Percentiles rank a stretch among this genome's conserved stretches.
phyloP scores from a whole-genome alignment of 352 stramenopile genomes.

The Peronospora farinosa region DNA sequence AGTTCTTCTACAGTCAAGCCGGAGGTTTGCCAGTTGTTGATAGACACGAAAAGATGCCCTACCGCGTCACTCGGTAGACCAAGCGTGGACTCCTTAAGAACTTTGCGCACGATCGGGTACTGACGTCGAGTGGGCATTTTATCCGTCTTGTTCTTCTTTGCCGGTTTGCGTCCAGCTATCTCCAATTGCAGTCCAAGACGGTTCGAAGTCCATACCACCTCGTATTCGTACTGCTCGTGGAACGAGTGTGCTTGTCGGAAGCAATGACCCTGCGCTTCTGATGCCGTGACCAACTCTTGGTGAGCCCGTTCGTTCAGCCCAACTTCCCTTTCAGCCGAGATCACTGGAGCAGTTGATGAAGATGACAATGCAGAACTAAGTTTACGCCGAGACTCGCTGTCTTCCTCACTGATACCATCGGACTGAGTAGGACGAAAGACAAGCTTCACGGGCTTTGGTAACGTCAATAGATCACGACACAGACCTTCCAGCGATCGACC shows the following conservation, averaged over 20 bases:
- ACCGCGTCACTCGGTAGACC: slow-evolving; percentile 28
- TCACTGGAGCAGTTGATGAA: slow-evolving; percentile 1
- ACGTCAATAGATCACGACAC: slow-evolving; percentile 26
- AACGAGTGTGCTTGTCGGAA: slow-evolving; percentile 4
- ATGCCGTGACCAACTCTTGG: slow-evolving; percentile 4
- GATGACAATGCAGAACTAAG: slow-evolving; percentile 1
- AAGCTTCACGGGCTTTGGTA: slow-evolving; percentile 45
- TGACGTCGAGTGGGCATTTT: slow-evolving; percentile 1
- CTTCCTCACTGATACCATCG: slow-evolving; percentile 13
- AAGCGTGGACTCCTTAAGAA: slow-evolving; percentile 32
- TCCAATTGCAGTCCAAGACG: slow-evolving; percentile 30
- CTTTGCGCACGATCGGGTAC: slow-evolving; percentile 27
- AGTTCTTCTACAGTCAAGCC: slow-evolving; percentile 24
- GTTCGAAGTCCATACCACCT: slow-evolving; percentile 22
- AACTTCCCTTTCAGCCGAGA: background rate
- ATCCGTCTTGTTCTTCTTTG: background rate
- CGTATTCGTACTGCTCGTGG: slow-evolving; percentile 23
- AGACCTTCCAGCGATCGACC: slow-evolving; percentile 28
- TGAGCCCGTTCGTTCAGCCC: slow-evolving; percentile 11
- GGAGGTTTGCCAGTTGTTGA: slow-evolving; percentile 31
- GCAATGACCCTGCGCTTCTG: slow-evolving; percentile 2
- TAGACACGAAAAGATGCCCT: slow-evolving; percentile 32
- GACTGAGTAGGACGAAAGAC: slow-evolving; percentile 33
- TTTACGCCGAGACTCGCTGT: slow-evolving; percentile 8
- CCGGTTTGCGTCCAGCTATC: slow-evolving; percentile 4